Evolutionary conservation across 352 stramenopile genomes (phyloP), one percentile per base, ranked within the genome.

Genomic region (Pilasporangium apinafurcum): DNA sequence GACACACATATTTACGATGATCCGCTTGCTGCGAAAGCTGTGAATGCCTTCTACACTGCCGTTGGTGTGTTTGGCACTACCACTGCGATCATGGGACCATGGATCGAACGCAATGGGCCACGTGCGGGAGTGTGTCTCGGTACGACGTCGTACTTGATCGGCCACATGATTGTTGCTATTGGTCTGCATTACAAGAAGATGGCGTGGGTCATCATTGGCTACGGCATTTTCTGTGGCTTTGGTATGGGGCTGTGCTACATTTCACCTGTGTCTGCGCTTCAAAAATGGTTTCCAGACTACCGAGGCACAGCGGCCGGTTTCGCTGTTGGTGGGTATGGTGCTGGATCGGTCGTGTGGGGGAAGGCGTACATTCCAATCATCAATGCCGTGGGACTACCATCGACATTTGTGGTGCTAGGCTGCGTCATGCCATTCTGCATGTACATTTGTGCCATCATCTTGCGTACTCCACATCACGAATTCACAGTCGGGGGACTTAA

Each of bases 231-330:
- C 29, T 58, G 44, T n/a, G 76, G 68, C 42, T 81, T 83, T 10
- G 76, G 76, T 32, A 72, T 70, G 24, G 76, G 76, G 8, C 37
- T 89, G 17, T 83, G 72, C 68, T 87, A 87, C 59, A 83, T 89
- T 42, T 85, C 73, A 4, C 76, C 76, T 2, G 76, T 89, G 8
- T 83, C 68, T n/a, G 61, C 73, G 13, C 52, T 89, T 5, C 74
- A 86, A 51, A 84, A 86, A 36, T 89, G 76, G 76, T 89, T 89
- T 53, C 76, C 76, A 8, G 76, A 89, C 50, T 80, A 84, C 44
- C 70, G 76, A 14, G 76, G 76, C 14, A 74, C 67, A 9, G 76
- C 76, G 16, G 76, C 76, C 7, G 76, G 76, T 12, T 86, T 89
- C 33, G 76, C 76, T 8, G 68, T 87, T 3, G 71, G 61, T 8